These are phyloP conservation scores for Vigna trinervia DNA, from an alignment of 306 rosid genomes.

Conservation along the genomic window DNA sequence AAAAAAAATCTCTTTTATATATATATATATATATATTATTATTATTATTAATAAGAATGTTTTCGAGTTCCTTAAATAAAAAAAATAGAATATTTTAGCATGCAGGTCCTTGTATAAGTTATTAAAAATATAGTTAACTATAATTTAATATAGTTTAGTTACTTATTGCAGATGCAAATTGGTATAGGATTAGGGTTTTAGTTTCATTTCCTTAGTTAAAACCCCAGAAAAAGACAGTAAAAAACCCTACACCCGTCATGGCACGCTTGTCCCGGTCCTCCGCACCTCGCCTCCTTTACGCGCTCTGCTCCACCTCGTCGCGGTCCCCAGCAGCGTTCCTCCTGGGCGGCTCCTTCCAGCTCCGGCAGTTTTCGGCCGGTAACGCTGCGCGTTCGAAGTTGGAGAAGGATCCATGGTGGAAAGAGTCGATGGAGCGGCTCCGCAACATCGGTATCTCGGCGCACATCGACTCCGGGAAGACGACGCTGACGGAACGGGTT, in stretches of 20 bases:
- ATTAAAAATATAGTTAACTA: too few species aligned
- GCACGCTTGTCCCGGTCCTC: slow-evolving; percentile 46
- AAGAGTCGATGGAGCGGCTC: slow-evolving; percentile 75
- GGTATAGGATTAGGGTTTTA: slow-evolving; percentile 30
- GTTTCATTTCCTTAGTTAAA: background rate
- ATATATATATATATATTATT: too few species aligned
- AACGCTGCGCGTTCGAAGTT: slow-evolving; percentile 72
- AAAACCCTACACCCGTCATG: slow-evolving; percentile 41
- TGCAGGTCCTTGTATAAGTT: too few species aligned
- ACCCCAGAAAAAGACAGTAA: slow-evolving; percentile 1
- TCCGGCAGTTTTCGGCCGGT: slow-evolving; percentile 65
- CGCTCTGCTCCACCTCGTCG: slow-evolving; percentile 52
- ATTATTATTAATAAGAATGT: too few species aligned
- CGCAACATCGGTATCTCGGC: slow-evolving; percentile 99
- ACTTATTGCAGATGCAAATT: too few species aligned
- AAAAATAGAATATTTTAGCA: too few species aligned
- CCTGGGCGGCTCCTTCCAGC: slow-evolving; percentile 59
- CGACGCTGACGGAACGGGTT: slow-evolving; percentile 92
- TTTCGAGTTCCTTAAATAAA: too few species aligned
- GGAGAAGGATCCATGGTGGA: slow-evolving; percentile 91
- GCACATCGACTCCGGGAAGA: slow-evolving; percentile 97
- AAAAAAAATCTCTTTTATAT: too few species aligned
- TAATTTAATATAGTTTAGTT: too few species aligned
- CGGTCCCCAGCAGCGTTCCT: slow-evolving; percentile 40
- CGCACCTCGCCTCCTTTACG: slow-evolving; percentile 48